Conservation (phyloP, 2,329 filamentous ascomycete species). For the Calonectria hongkongensis region DNA sequence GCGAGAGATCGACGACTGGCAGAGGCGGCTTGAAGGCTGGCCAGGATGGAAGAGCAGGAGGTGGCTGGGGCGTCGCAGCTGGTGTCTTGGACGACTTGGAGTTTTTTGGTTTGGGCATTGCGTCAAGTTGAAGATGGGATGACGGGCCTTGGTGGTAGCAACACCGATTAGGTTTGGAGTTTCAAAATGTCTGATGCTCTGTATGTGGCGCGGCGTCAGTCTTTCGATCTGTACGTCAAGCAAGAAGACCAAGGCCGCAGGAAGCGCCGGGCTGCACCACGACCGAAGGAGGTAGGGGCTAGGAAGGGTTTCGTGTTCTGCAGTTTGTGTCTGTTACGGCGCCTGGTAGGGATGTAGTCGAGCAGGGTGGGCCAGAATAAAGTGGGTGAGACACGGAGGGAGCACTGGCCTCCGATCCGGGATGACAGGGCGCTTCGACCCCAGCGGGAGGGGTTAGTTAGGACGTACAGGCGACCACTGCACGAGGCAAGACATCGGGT, state of each 20-base stretch:
- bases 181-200: background rate
- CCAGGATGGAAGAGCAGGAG: conserved; percentile 71
- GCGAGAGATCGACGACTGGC: conserved; percentile 77
- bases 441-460: conserved; percentile 1
- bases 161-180: background rate
- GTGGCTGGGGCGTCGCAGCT: conserved; percentile 54
- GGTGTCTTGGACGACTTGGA: conserved; percentile 52
- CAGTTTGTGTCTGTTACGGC: conserved; percentile 1
- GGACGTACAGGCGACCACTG: conserved; percentile 23
- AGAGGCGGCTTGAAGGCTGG: conserved; percentile 82
- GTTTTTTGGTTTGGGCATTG: conserved; percentile 60
- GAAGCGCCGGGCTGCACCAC: background rate
- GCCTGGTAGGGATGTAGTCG: conserved; percentile 18
- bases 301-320: conserved; percentile 13
- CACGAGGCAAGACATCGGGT: conserved; percentile 39
- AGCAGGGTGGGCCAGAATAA: conserved; percentile 2
- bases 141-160: background rate
- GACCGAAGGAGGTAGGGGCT: conserved; percentile 6
- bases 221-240: background rate
- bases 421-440: background rate
- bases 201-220: conserved; percentile 25
- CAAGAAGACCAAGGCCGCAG: conserved; percentile 13
- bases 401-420: conserved; percentile 5
- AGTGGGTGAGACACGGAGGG: conserved; percentile 19
- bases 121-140: conserved; percentile 15